phyloP scores from a whole-genome alignment of 2,329 filamentous ascomycete genomes.

The Colletotrichum karsti region DNA sequence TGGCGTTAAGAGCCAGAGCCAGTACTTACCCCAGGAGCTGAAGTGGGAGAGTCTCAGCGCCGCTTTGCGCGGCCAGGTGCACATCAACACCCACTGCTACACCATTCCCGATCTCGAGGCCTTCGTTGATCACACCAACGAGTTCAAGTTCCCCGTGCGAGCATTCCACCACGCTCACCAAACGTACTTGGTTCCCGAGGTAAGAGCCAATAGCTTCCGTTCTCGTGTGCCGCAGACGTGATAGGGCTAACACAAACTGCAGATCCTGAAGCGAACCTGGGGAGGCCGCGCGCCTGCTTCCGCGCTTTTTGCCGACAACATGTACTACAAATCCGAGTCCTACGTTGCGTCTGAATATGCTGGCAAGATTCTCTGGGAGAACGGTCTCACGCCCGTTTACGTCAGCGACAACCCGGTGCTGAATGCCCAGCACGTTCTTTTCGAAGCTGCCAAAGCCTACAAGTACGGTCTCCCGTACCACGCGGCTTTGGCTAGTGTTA shows the following conservation, averaged over 20 bases:
- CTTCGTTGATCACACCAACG: constrained; percentile 75
- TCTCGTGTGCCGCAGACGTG: not conserved
- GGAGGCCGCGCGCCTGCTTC: constrained; percentile 62
- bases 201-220: constrained; percentile 40
- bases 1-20: constrained; percentile 59
- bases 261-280: constrained; percentile 65
- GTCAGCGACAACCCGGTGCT: constrained; percentile 77
- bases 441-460: constrained; percentile 69
- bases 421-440: constrained; percentile 75
- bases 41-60: constrained; percentile 71
- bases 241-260: constrained; percentile 5
- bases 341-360: constrained; percentile 72
- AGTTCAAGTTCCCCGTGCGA: constrained; percentile 73
- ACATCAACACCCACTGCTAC: constrained; percentile 78
- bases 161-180: constrained; percentile 78
- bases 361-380: constrained; percentile 71
- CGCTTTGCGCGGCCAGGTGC: constrained; percentile 71
- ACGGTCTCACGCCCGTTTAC: constrained; percentile 71
- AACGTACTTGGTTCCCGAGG: constrained; percentile 72
- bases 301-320: constrained; percentile 76
- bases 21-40: constrained; percentile 69
- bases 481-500: constrained; percentile 65
- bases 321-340: constrained; percentile 76
- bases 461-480: constrained; percentile 70
- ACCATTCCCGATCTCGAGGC: constrained; percentile 74